Evolutionary conservation across 2,329 filamentous ascomycete species (phyloP).

Genomic region (Bipolaris gigantea): DNA sequence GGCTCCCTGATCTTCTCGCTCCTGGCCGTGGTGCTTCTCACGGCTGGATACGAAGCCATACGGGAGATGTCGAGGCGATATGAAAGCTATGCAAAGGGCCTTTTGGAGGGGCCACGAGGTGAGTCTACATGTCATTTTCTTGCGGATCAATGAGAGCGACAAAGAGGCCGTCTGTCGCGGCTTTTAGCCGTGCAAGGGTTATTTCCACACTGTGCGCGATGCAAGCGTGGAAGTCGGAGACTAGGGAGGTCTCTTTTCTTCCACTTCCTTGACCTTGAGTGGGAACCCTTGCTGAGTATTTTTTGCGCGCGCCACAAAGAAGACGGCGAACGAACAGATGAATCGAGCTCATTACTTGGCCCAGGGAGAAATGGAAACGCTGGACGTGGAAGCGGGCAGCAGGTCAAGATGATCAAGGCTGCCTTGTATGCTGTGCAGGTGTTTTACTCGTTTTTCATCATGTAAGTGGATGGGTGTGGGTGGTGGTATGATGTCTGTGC

Average conservation of each 20-base stretch:
- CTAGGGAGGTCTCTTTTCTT: constrained; percentile 11
- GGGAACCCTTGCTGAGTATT: constrained; percentile 32
- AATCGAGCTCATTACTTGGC: constrained; percentile 70
- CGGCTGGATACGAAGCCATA: constrained; percentile 90
- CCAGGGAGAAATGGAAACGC: constrained; percentile 65
- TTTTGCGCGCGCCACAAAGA: constrained; percentile 16
- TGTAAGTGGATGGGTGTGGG: constrained; percentile 65
- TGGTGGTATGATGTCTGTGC: not conserved
- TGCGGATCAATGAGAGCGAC: not conserved
- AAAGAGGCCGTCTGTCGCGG: too few species aligned
- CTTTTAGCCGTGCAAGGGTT: too few species aligned
- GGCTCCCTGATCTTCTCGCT: constrained; percentile 79
- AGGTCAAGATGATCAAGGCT: constrained; percentile 77
- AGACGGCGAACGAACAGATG: constrained; percentile 35
- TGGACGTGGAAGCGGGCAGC: constrained; percentile 63
- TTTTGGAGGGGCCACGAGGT: constrained; percentile 37
- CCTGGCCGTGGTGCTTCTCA: constrained; percentile 76
- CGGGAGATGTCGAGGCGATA: constrained; percentile 77
- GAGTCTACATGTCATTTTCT: constrained; percentile 20
- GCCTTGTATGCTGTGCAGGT: constrained; percentile 87
- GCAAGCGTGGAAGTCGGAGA: constrained; percentile 8
- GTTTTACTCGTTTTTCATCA: constrained; percentile 99
- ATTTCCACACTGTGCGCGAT: not conserved
- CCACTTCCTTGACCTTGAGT: constrained; percentile 6
- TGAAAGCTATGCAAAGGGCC: constrained; percentile 55